phyloP scores from a whole-genome alignment of 2,329 filamentous ascomycete genomes.

The Penicillium freii region DNA sequence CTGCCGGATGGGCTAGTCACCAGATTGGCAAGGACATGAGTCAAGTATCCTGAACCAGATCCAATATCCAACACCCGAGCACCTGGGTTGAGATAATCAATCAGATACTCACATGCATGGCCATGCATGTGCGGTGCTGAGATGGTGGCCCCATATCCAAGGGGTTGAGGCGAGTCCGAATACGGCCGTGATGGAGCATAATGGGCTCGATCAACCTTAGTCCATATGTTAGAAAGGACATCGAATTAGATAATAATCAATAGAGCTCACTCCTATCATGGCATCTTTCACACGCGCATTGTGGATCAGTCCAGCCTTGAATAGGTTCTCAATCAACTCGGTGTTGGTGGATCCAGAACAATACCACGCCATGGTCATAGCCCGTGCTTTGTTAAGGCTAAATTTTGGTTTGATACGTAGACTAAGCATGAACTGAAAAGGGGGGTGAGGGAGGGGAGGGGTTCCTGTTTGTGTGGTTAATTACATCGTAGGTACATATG shows the following conservation, averaged over 20 bases:
- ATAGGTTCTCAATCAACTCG: conserved; percentile 76
- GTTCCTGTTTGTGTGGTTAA: neutral
- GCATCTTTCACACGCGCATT: conserved; percentile 70
- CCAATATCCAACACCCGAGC: conserved; percentile 69
- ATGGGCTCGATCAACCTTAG: conserved; percentile 80
- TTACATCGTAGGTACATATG: neutral
- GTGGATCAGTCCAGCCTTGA: conserved; percentile 68
- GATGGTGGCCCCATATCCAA: conserved; percentile 68
- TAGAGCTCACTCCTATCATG: conserved; percentile 63
- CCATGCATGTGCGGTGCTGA: conserved; percentile 73
- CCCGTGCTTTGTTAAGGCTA: conserved; percentile 4
- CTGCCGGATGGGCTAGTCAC: conserved; percentile 44
- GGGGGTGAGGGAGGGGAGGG: too few relatives aligned
- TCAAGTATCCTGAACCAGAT: conserved; percentile 78
- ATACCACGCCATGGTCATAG: conserved; percentile 76
- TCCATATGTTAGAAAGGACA: conserved; percentile 9
- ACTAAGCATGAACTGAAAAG: neutral
- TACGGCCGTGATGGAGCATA: conserved; percentile 74
- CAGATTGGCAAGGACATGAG: conserved; percentile 80
- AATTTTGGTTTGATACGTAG: neutral
- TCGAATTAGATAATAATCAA: neutral
- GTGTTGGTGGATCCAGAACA: conserved; percentile 73
- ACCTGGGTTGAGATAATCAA: conserved; percentile 55
- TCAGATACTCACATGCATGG: conserved; percentile 61
- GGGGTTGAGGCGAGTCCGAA: conserved; percentile 66